Percentiles rank a stretch among this genome's conserved stretches.
These are phyloP conservation scores for Cantharellus anzutake DNA, from an alignment of 768 basidiomycete genomes.

Conservation along the genomic window DNA sequence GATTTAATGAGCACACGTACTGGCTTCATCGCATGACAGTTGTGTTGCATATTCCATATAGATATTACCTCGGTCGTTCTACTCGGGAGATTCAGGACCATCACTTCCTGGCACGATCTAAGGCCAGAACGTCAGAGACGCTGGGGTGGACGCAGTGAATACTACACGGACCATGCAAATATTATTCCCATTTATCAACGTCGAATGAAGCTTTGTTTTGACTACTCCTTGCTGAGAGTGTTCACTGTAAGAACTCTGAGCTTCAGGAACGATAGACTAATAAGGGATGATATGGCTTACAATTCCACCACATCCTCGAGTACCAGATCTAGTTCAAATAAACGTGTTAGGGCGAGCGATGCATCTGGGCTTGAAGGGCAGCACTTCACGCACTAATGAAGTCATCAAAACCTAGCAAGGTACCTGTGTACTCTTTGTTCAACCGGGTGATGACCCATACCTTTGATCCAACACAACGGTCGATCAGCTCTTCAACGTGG, in stretches of 20 bases:
- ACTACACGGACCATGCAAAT: constrained; percentile 69
- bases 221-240: constrained; percentile 62
- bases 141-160: not conserved
- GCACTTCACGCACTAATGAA: constrained; percentile 76
- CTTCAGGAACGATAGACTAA: not conserved
- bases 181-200: constrained; percentile 83
- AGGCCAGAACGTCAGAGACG: not conserved
- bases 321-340: constrained; percentile 53
- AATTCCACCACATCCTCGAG: constrained; percentile 93
- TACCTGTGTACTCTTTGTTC: constrained; percentile 93
- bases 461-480: constrained; percentile 88
- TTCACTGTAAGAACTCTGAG: constrained; percentile 35
- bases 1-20: too few relatives aligned
- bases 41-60: too few relatives aligned
- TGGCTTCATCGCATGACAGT: too few relatives aligned
- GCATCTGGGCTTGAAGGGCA: not conserved
- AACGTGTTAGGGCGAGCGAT: not conserved
- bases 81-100: not conserved
- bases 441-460: constrained; percentile 99
- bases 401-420: constrained; percentile 89
- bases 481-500: constrained; percentile 58
- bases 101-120: not conserved
- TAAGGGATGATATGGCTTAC: constrained; percentile 27
- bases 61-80: too few relatives aligned
- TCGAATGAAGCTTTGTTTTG: constrained; percentile 69